Evolutionary conservation across 495 filamentous ascomycete genomes (phyloP).

Genomic region (Penicillium macrosclerotiorum): DNA sequence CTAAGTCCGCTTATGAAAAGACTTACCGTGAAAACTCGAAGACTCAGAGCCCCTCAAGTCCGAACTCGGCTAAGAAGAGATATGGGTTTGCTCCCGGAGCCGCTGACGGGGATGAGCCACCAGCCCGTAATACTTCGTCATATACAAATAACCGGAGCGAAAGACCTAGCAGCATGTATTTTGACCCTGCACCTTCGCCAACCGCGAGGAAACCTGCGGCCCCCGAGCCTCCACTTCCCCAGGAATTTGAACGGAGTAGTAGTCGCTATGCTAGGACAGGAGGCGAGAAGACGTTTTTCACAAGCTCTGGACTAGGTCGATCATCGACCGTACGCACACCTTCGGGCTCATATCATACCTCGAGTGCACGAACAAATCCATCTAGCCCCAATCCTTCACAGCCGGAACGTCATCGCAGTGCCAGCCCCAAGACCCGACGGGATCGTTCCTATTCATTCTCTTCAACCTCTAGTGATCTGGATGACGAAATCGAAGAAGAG

Average conservation of each 20-base stretch:
- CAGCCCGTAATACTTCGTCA: slow-evolving; percentile 50
- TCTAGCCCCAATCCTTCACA: slow-evolving; percentile 31
- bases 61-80: slow-evolving; percentile 48
- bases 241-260: slow-evolving; percentile 53
- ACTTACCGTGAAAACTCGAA: slow-evolving; percentile 34
- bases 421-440: slow-evolving; percentile 36
- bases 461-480: slow-evolving; percentile 39
- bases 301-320: slow-evolving; percentile 41
- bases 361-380: slow-evolving; percentile 34
- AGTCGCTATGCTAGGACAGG: slow-evolving; percentile 66
- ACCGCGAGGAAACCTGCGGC: slow-evolving; percentile 40
- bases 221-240: slow-evolving; percentile 19
- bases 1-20: slow-evolving; percentile 49
- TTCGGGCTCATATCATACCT: slow-evolving; percentile 27
- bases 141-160: slow-evolving; percentile 47
- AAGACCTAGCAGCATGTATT: slow-evolving; percentile 32
- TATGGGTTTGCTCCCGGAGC: slow-evolving; percentile 53
- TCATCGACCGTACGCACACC: slow-evolving; percentile 47
- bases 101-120: slow-evolving; percentile 56
- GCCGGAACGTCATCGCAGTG: slow-evolving; percentile 35
- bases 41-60: slow-evolving; percentile 30
- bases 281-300: slow-evolving; percentile 66
- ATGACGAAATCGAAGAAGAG: slow-evolving; percentile 27
- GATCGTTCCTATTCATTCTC: slow-evolving; percentile 27
- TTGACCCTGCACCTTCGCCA: slow-evolving; percentile 35